These are phyloP conservation scores for Pseudopediastrum boryanum DNA, from an alignment of 139 green algal genomes.

Conservation along the genomic window DNA sequence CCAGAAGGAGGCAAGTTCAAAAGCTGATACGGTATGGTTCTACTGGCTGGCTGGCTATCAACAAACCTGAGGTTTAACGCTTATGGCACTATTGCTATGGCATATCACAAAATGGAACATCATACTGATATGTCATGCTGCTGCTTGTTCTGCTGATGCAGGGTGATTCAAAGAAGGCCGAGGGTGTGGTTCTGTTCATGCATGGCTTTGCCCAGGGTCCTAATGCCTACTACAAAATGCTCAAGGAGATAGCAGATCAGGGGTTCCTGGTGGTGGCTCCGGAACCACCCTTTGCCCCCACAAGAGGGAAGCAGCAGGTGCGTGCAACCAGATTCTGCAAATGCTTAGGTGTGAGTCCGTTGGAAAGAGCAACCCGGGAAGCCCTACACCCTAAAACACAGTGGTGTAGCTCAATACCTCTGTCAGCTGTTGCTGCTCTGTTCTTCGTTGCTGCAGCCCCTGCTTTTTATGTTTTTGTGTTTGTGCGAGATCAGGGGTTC, in stretches of 20 bases:
- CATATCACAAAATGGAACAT: too few relatives aligned
- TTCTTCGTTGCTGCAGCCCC: too few relatives aligned
- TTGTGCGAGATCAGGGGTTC: too few relatives aligned
- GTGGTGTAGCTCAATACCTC: too few relatives aligned
- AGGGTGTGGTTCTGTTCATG: conserved; percentile 36
- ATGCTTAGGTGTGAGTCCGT: too few relatives aligned
- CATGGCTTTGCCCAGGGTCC: conserved; percentile 36
- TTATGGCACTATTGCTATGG: not conserved
- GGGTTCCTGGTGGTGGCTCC: conserved; percentile 30
- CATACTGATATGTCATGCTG: not conserved
- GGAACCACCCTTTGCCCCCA: not conserved
- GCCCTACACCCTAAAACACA: too few relatives aligned
- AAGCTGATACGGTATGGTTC: not conserved
- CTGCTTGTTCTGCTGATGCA: not conserved
- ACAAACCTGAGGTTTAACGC: not conserved
- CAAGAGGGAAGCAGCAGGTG: conserved; percentile 15
- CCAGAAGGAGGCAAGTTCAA: not conserved
- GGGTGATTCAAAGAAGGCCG: conserved; percentile 2
- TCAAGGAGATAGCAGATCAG: conserved; percentile 10
- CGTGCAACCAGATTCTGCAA: too few relatives aligned
- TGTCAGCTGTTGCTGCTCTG: too few relatives aligned
- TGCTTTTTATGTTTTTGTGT: too few relatives aligned
- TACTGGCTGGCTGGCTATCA: not conserved
- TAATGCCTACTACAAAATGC: conserved; percentile 22
- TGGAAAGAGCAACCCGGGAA: too few relatives aligned